Conservation (phyloP, 331 rosid genomes). For the Malus hybrid region DNA sequence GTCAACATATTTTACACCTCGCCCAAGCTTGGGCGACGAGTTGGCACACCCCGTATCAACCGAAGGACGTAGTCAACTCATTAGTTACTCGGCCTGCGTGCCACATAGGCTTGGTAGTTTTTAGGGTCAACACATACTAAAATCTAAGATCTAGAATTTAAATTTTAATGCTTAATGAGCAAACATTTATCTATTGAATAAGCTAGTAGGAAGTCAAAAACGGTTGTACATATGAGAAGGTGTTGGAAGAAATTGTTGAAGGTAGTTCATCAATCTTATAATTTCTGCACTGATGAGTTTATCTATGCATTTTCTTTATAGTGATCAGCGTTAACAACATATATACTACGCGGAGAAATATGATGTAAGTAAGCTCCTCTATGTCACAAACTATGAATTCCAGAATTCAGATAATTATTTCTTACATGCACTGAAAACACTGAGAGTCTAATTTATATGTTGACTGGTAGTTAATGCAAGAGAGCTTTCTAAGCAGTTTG, state of each 20-base stretch:
- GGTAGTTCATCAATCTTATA: not conserved
- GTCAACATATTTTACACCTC: too few relatives aligned
- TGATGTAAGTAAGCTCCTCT: slow-evolving; percentile 34
- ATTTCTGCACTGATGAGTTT: not conserved
- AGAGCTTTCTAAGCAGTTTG: slow-evolving; percentile 50
- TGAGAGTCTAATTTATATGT: slow-evolving; percentile 15
- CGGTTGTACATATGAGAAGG: not conserved
- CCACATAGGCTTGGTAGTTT: too few relatives aligned
- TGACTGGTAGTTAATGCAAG: slow-evolving; percentile 44
- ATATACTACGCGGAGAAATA: slow-evolving; percentile 45
- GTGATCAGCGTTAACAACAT: slow-evolving; percentile 54
- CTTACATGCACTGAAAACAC: not conserved
- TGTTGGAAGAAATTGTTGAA: not conserved
- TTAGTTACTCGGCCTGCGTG: too few relatives aligned
- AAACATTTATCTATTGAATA: not conserved
- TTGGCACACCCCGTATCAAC: too few relatives aligned
- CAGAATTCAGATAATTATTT: not conserved
- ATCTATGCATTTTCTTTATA: slow-evolving; percentile 8
- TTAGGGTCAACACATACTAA: too few relatives aligned
- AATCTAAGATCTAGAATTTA: too few relatives aligned
- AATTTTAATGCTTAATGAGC: not conserved
- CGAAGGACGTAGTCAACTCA: too few relatives aligned
- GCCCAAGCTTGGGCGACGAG: too few relatives aligned
- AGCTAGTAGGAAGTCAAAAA: not conserved
- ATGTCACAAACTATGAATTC: not conserved